Conservation (phyloP, 768 basidiomycete species). For the Fomitopsis serialis region DNA sequence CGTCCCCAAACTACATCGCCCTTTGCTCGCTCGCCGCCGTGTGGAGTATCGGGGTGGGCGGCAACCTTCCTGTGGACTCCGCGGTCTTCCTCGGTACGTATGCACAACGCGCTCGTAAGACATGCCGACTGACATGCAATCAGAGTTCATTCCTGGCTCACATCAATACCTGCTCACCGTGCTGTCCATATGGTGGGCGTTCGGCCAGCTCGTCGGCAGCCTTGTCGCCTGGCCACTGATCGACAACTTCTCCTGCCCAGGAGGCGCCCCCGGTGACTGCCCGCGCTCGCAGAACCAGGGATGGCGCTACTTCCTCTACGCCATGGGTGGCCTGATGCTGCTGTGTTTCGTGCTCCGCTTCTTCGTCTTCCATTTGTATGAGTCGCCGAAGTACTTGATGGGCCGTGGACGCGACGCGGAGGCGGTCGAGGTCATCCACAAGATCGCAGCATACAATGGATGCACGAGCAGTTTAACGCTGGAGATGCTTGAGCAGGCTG, state of each 20-base stretch:
- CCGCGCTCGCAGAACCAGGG: conserved; percentile 53
- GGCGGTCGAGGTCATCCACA: conserved; percentile 58
- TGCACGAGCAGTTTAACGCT: conserved; percentile 42
- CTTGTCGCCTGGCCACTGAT: conserved; percentile 23
- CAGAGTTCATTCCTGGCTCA: conserved; percentile 64
- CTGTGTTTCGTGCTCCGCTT: conserved; percentile 57
- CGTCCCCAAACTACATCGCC: conserved; percentile 45
- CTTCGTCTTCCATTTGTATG: conserved; percentile 58
- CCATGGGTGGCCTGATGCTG: conserved; percentile 69
- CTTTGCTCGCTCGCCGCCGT: conserved; percentile 48
- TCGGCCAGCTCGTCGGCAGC: conserved; percentile 64
- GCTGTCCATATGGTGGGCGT: conserved; percentile 76
- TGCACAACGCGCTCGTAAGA: background rate
- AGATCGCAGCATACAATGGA: conserved; percentile 57
- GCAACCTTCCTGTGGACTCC: conserved; percentile 71
- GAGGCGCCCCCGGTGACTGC: conserved; percentile 29
- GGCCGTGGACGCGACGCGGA: conserved; percentile 57
- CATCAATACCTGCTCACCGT: conserved; percentile 75
- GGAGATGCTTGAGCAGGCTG: conserved; percentile 38
- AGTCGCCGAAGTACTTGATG: conserved; percentile 71
- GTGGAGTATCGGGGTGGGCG: conserved; percentile 67
- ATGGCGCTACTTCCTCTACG: conserved; percentile 73
- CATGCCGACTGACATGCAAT: background rate
- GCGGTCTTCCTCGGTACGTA: conserved; percentile 65
- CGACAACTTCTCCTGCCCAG: conserved; percentile 45